Conservation (phyloP, 2,329 filamentous ascomycete genomes). For the Exophiala sideris region DNA sequence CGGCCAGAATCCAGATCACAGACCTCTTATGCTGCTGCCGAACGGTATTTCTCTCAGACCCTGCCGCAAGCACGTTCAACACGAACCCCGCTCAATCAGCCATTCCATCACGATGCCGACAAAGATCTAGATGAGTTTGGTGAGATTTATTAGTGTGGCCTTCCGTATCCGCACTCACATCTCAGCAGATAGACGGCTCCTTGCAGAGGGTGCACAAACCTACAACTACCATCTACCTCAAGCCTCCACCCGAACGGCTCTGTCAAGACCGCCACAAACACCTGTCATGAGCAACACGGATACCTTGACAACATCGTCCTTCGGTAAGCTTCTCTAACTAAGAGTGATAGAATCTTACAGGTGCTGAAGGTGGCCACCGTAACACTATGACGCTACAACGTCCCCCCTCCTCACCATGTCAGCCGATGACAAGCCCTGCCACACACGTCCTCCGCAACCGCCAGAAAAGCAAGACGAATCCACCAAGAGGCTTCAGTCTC, state of each 20-base stretch:
- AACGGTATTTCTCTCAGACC: constrained; percentile 28
- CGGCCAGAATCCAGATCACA: not conserved
- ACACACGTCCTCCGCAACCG: constrained; percentile 14
- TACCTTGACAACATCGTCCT: too few species aligned
- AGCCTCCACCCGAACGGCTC: not conserved
- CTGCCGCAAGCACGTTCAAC: constrained; percentile 11
- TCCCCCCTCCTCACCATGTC: constrained; percentile 20
- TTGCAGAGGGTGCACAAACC: constrained; percentile 8
- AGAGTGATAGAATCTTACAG: constrained; percentile 3
- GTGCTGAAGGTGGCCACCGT: constrained; percentile 6
- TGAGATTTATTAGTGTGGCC: constrained; percentile 2
- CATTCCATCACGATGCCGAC: constrained; percentile 4
- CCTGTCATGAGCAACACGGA: not conserved
- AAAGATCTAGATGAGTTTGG: constrained; percentile 25
- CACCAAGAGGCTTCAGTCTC: not conserved
- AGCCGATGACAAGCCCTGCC: constrained; percentile 19
- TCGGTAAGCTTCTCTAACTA: too few species aligned
- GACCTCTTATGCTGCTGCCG: not conserved
- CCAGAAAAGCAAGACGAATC: constrained; percentile 1
- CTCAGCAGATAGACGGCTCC: constrained; percentile 19
- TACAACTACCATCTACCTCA: not conserved
- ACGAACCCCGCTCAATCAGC: not conserved
- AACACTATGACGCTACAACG: constrained; percentile 3
- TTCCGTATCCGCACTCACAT: not conserved
- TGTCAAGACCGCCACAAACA: constrained; percentile 3